Evolutionary conservation across 352 stramenopile species (phyloP), one percentile per base, ranked within the genome.

Genomic region (Pythium grandisporangium): DNA sequence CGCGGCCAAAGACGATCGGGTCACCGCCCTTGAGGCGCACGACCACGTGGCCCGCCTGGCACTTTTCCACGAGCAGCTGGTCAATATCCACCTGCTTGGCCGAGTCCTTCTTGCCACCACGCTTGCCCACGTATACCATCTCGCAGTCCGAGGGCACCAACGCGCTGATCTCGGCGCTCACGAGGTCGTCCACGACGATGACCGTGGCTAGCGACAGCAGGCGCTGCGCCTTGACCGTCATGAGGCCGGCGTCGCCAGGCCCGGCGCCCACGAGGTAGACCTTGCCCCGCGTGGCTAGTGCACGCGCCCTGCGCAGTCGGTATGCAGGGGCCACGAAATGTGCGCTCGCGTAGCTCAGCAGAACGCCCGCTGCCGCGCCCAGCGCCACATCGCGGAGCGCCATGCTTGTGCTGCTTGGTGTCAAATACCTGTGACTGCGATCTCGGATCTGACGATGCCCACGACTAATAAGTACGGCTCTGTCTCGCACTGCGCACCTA

Each of bases 1-100:
- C 70, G 47, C 72, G 70, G 41, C 67, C 73, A 30, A 86, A 86
- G 34, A 86, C 63, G 63, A 86, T 79, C 8, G 73, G 70, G 43
- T 86, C 73, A 19, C 73, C 73, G 40, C 73, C 73, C 41, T 84
- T 86, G 33, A 86, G 55, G 1, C 73, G 67, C 30, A 84, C 70
- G 22, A 86, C 73, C 16, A 84, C 52, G 42, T 82, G 63, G 37
- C 64, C 63, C 14, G 30, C 39, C 12, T 59, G 67, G 58, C 63
- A 64, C 37, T 75, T 77, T 39, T 50, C 36, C 42, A 84, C 73
- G 26, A 86, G 38, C 13, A 82, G 55, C 36, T 63, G 57, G 53
- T 86, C 66, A 24, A 86, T 86, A 48, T 83, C 70, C 30, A 61
- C 48, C 45, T 87, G 70, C 47, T 74, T 74, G 24, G 70, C 56